Percentiles rank a stretch among this genome's conserved stretches.
Evolutionary conservation across 2,329 filamentous ascomycete genomes (phyloP).

Genomic region (Trichoderma citrinoviride): DNA sequence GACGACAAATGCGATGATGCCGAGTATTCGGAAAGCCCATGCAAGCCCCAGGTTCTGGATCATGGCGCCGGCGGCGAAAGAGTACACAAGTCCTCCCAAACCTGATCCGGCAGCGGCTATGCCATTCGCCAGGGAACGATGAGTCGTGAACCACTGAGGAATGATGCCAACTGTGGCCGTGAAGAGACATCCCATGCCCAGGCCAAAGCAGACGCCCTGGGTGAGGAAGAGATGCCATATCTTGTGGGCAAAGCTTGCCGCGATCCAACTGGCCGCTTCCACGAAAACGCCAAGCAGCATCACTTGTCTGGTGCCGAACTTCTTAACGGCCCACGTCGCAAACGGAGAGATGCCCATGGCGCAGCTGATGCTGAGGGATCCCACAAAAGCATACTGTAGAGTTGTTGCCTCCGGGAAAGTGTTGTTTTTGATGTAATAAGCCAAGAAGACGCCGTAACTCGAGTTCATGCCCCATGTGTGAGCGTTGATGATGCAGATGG

Average conservation of each 20-base stretch:
- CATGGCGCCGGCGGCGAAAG: constrained; percentile 65
- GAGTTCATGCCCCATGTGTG: constrained; percentile 74
- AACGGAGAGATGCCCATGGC: constrained; percentile 68
- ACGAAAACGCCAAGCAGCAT: constrained; percentile 64
- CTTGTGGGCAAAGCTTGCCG: constrained; percentile 63
- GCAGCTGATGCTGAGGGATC: constrained; percentile 40
- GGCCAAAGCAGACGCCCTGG: constrained; percentile 74
- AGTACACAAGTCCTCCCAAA: constrained; percentile 70
- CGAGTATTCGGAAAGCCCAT: constrained; percentile 67
- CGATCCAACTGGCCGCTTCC: constrained; percentile 63
- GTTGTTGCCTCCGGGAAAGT: constrained; percentile 61
- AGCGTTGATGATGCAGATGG: constrained; percentile 54
- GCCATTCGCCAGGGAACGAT: constrained; percentile 67
- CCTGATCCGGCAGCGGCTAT: constrained; percentile 68
- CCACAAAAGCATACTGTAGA: constrained; percentile 75
- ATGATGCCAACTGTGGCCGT: constrained; percentile 65
- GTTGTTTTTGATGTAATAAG: constrained; percentile 55
- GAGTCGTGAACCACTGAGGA: constrained; percentile 71
- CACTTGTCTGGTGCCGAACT: constrained; percentile 61
- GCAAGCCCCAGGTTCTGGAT: constrained; percentile 60
- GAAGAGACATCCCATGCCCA: constrained; percentile 75
- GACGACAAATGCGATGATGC: constrained; percentile 60
- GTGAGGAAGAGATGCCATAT: constrained; percentile 76
- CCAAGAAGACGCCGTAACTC: constrained; percentile 51
- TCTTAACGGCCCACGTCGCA: constrained; percentile 59